Base-by-base conservation (phyloP, 306 rosid species). In the Argentina anserina region DNA sequence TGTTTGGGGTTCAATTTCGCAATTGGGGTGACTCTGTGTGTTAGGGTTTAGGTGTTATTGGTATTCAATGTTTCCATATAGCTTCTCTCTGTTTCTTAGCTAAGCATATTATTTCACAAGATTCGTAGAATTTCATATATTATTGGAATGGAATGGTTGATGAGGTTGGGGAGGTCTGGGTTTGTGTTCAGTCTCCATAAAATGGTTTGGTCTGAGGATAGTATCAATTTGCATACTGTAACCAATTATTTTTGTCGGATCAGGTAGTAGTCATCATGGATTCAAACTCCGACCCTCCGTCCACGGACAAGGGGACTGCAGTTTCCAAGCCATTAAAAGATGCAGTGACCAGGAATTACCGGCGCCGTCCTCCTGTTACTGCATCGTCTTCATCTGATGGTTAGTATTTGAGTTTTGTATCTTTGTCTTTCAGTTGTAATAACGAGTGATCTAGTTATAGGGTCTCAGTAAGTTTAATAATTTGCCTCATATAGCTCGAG, bases 311-410 rank as follows among this genome's bases (percentile, higher is more conserved):
- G 59, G 67, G 70, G 61, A 76, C 82, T 47, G 84, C 80, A 28
- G 85, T 94, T 77, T 92, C 92, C 46, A 87, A 89, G 79, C 97
- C 96, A 62, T 81, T 92, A 45, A 79, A 79, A 33, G 96, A 89
- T 69, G 76, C 92, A 21, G 74, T 84, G 71, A 79, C 67, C 71
- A 85, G 99, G 89, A 91, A 88, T 69, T 91, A 94, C 71, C 88
- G 99, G 47, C 95, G 88, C 10, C 87, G 79, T 31, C 88, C 96
- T 62, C 92, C 97, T n/a, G 71, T 76, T 46, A 82, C 83, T n/a
- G 81, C 85, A 18, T 86, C 90, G 9, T 59, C 96, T 21, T 81
- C 92, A 67, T 82, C 90, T 37, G 91, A 85, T 75, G 97, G 99
- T 94, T 74, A 62, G 91, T 80, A 71, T 79, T 81, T 62, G 13